Evolutionary conservation across 352 stramenopile genomes (phyloP), one percentile per base, ranked within the genome.

Genomic region (Phytopythium cucurbitacearum): DNA sequence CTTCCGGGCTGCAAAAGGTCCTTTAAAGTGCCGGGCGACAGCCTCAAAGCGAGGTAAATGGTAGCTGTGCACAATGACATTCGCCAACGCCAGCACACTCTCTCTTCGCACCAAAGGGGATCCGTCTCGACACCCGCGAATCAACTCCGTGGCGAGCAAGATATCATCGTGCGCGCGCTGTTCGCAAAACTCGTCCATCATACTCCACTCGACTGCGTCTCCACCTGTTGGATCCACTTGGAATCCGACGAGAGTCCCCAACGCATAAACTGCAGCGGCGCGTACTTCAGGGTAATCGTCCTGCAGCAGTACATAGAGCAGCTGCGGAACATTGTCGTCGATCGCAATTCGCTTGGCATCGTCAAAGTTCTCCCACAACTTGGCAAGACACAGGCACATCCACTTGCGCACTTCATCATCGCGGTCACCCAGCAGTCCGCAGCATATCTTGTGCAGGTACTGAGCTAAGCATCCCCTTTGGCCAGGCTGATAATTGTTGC

Each of bases 401-500:
- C 70, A 96, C 53, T 78, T 94, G 48, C 71, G 84, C 45, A 91
- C 85, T 40, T 90, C 70, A 39, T 88, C 73, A 33, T 87, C 65
- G 5, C 69, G 43, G 57, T 93, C 85, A 11, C 59, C 52, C 28
- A 93, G 71, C 45, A 88, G 57, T 50, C 84, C 84, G 21, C 67
- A 71, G 42, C 80, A 89, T 46, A 91, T 89, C 48, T 80, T 87
- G 67, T 87, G 69, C 55, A 98, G 56, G 41, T 83, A 71, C 62
- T 98, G 94, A 9, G 98, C 71, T 15, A 98, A 66, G 54, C 94
- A 98, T 55, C 89, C 93, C 42, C 85, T 84, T 70, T 99, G 96
- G 0, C 94, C 97, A 36, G 88, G 76, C 9, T 76, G 60, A 64
- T 97, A 98, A 16, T 88, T 86, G 51, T 91, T 84, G 69, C 94